Conservation (phyloP, 768 basidiomycete species). For the Nevesoporus exiguus region DNA sequence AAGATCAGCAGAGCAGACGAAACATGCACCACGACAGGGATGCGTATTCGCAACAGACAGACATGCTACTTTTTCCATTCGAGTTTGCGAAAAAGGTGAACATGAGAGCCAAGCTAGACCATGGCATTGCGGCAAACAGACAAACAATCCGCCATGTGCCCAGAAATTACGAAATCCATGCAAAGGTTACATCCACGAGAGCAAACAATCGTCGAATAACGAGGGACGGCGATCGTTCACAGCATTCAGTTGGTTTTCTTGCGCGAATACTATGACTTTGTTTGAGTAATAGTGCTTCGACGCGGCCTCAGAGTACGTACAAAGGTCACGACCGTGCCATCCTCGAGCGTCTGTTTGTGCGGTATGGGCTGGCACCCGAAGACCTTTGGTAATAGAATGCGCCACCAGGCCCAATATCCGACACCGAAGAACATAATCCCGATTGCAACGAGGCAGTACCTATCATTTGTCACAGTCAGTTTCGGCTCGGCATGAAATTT, state of each 20-base stretch:
- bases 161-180: too few species aligned
- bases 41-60: too few species aligned
- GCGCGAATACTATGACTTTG: not conserved
- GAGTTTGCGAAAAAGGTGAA: too few species aligned
- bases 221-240: not conserved
- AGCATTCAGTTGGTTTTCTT: not conserved
- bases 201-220: not conserved
- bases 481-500: conserved; percentile 35
- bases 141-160: too few species aligned
- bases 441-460: conserved; percentile 55
- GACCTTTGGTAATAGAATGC: conserved; percentile 44
- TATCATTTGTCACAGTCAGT: conserved; percentile 14
- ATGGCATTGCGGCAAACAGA: too few species aligned
- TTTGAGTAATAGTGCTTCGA: not conserved
- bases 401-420: conserved; percentile 46
- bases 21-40: too few species aligned
- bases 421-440: conserved; percentile 44
- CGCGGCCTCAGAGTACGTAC: conserved; percentile 34
- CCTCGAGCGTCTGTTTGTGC: conserved; percentile 45
- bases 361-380: conserved; percentile 48
- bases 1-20: too few species aligned
- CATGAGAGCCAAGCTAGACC: too few species aligned
- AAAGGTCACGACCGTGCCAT: conserved; percentile 54
- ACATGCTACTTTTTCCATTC: too few species aligned
- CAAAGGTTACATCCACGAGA: too few species aligned